Conservation (phyloP, 2,329 filamentous ascomycete genomes). For the Curvularia eragrostidis region DNA sequence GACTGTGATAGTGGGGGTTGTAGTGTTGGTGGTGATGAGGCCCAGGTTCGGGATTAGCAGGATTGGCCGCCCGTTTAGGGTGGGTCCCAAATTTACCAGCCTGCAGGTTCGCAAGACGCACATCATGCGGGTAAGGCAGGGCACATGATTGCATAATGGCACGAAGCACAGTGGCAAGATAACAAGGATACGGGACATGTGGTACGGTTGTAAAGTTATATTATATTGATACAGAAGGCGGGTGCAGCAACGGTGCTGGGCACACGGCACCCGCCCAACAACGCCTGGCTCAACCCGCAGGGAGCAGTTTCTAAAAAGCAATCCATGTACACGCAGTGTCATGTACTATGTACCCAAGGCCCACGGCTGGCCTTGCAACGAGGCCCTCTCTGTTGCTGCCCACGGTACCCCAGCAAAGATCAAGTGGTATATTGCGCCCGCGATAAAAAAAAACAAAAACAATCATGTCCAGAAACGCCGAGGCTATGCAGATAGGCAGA, state of each 20-base stretch:
- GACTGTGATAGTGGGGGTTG: constrained; percentile 5
- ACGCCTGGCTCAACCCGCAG: constrained; percentile 46
- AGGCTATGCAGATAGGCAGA: constrained; percentile 38
- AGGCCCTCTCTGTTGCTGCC: neutral
- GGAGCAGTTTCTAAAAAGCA: constrained; percentile 28
- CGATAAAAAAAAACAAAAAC: constrained; percentile 12
- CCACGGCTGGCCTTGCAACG: too few relatives aligned
- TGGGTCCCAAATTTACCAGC: constrained; percentile 32
- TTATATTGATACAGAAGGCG: constrained; percentile 20
- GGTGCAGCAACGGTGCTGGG: constrained; percentile 19
- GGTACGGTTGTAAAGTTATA: constrained; percentile 13
- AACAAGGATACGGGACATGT: neutral
- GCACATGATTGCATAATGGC: constrained; percentile 11
- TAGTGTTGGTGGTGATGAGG: constrained; percentile 6
- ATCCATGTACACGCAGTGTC: neutral
- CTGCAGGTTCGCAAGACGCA: constrained; percentile 22
- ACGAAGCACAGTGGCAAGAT: constrained; percentile 6
- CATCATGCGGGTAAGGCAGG: constrained; percentile 28
- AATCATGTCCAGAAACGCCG: constrained; percentile 32
- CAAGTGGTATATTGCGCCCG: constrained; percentile 38
- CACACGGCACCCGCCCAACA: constrained; percentile 18
- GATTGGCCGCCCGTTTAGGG: constrained; percentile 19
- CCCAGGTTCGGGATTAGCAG: constrained; percentile 4
- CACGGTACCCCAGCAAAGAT: constrained; percentile 16
- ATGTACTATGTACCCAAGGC: neutral